Base-by-base conservation (phyloP, 495 filamentous ascomycete species). In the Xylaria grammica region DNA sequence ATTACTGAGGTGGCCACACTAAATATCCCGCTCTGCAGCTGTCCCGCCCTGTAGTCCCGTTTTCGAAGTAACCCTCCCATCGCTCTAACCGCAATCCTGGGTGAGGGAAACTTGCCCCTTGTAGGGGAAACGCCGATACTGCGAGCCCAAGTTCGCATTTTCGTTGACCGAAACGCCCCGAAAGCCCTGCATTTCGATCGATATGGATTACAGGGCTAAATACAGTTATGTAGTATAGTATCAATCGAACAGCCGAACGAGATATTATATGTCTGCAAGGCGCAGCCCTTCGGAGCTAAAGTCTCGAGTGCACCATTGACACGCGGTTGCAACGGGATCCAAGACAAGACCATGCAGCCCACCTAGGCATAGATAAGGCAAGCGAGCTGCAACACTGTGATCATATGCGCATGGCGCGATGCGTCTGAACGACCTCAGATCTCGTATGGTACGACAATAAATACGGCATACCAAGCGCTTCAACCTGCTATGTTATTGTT, bases 111-210 rank as follows among this genome's bases (percentile, higher is more conserved):
- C 30, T 54, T 11, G 6, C 8, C 22, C 30, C 32, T 54, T 51
- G 15, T 13, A 5, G 17, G 26, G 30, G 4, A 15, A 15, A 19
- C 17, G 7, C 13, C 3, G 11, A 51, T 26, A 30, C 26, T n/a
- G 27, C 22, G 27, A 52, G 17, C 24, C 22, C 17, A 17, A 27
- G 27, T 20, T 36, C 3, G 30, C 22, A n/a, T 36, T 34, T 36
- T 15, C 30, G 19, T 15, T 36, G 32, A 60, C 51, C 64, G 73
- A 36, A 36, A 36, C 32, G 5, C 32, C n/a, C n/a, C n/a, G n/a
- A n/a, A n/a, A n/a, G n/a, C n/a, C n/a, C n/a, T n/a, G n/a, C n/a
- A n/a, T n/a, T n/a, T n/a, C n/a, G n/a, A n/a, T n/a, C n/a, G n/a
- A n/a, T n/a, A n/a, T n/a, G n/a, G n/a, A n/a, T n/a, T n/a, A n/a